Evolutionary conservation across 2,329 filamentous ascomycete species (phyloP).

Genomic region (Exophiala spinifera): DNA sequence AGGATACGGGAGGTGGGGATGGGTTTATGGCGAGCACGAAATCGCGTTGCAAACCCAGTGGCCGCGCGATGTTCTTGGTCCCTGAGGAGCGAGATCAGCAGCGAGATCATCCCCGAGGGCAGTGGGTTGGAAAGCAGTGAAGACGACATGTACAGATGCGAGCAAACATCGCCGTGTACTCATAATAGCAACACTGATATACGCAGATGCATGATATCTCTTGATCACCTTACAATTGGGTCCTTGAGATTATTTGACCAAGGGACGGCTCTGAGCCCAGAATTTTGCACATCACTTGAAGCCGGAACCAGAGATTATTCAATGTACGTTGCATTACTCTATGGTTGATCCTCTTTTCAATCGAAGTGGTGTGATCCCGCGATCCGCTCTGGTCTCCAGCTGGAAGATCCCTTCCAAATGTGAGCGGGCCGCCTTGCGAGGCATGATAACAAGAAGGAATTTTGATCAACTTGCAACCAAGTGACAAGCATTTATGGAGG

Average conservation of each 20-base stretch:
- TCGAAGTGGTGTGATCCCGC: too few relatives aligned
- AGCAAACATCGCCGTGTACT: constrained; percentile 21
- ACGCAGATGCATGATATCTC: constrained; percentile 5
- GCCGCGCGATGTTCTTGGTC: neutral
- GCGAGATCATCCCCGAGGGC: neutral
- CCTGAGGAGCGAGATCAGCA: neutral
- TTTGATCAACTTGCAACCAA: too few relatives aligned
- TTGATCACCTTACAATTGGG: constrained; percentile 5
- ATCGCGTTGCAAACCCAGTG: too few relatives aligned
- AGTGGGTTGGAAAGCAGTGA: constrained; percentile 7
- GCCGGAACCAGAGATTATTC: too few relatives aligned
- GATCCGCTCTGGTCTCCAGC: too few relatives aligned
- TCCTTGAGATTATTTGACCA: neutral
- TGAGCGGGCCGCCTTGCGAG: too few relatives aligned
- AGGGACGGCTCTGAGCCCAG: neutral
- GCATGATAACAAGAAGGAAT: too few relatives aligned
- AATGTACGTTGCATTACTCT: neutral
- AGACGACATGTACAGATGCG: constrained; percentile 18
- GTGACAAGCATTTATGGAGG: too few relatives aligned
- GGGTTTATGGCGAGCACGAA: constrained; percentile 5
- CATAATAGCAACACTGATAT: constrained; percentile 20
- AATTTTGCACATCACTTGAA: too few relatives aligned
- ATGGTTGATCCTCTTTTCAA: neutral
- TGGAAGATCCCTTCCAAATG: too few relatives aligned
- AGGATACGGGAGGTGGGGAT: neutral